Base-by-base conservation (phyloP, 495 filamentous ascomycete species). In the Evernia prunastri region DNA sequence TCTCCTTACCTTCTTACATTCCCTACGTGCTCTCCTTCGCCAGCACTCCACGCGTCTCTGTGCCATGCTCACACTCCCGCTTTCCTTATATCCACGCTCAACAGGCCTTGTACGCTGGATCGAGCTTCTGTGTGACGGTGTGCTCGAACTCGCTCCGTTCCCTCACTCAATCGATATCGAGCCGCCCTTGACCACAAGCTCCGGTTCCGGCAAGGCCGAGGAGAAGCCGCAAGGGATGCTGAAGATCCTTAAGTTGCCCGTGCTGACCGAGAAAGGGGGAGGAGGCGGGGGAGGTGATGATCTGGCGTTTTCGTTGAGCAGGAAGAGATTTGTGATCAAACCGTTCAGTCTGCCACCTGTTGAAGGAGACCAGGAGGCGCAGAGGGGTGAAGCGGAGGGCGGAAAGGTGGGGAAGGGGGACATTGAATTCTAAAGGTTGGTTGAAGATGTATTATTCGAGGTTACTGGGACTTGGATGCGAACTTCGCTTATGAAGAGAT, bases 311-410 rank as follows among this genome's bases (percentile, higher is more conserved):
- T 92, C 83, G 53, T 75, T 97, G 39, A 96, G 90, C 71, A 82
- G 89, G 67, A 86, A 87, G 65, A 91, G 83, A 70, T 86, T 98
- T 69, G 84, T 88, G 65, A 92, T 98, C 66, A 91, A 87, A 74
- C 88, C 90, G 11, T 98, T 89, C 73, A 92, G 87, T 73, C 76
- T 98, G 58, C 95, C 95, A 42, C 94, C 94, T 2, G 82, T 91
- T n/a, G 89, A 90, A 47, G 89, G 86, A 5, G 90, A 93, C 63
- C 80, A 80, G 39, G 86, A 89, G 67, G 87, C 84, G 58, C 85
- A 90, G 70, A 83, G 84, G 56, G 80, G 78, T 37, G 74, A 76
- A 29, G 74, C 64, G 53, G 69, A 74, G 17, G 67, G 75, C 29
- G 79, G 75, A 65, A 82, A 82, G 78, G 81, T 57, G 53, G 49